Evolutionary conservation across 208 protist genomes (phyloP).

Genomic region (Crithidia mellificae): DNA sequence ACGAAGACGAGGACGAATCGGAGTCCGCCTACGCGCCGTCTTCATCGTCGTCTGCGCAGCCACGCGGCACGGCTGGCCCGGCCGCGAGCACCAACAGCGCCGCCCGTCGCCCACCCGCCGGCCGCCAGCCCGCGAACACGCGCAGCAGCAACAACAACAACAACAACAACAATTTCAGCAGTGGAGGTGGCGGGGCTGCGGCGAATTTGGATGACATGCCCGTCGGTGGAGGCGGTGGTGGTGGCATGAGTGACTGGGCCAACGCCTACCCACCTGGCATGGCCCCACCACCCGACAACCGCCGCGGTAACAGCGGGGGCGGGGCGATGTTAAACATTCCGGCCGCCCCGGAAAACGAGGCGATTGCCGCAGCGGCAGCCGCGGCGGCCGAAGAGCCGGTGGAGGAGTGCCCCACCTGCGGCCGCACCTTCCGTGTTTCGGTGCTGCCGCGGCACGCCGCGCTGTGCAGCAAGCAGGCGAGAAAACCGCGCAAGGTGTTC

Average conservation of each 20-base stretch:
- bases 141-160: neutral
- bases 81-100: neutral
- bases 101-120: constrained; percentile 6
- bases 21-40: constrained; percentile 16
- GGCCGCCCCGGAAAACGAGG: constrained; percentile 28
- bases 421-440: constrained; percentile 72
- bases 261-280: constrained; percentile 50
- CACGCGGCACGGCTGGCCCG: neutral
- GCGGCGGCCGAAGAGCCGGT: constrained; percentile 60
- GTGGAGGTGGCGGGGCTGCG: constrained; percentile 3
- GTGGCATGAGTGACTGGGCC: constrained; percentile 37
- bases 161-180: neutral
- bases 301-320: constrained; percentile 1
- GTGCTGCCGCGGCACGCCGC: constrained; percentile 65
- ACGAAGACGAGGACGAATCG: constrained; percentile 8
- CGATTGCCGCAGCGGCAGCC: constrained; percentile 37
- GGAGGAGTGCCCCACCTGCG: constrained; percentile 58
- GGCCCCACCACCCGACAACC: constrained; percentile 23
- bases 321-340: constrained; percentile 1
- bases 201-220: constrained; percentile 57
- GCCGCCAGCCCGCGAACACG: constrained; percentile 2
- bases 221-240: constrained; percentile 35
- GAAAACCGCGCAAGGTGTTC: constrained; percentile 69
- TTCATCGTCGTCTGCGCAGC: neutral
- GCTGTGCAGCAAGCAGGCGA: constrained; percentile 53